phyloP scores from a whole-genome alignment of 768 basidiomycete species.

The Phylloporus sp. region DNA sequence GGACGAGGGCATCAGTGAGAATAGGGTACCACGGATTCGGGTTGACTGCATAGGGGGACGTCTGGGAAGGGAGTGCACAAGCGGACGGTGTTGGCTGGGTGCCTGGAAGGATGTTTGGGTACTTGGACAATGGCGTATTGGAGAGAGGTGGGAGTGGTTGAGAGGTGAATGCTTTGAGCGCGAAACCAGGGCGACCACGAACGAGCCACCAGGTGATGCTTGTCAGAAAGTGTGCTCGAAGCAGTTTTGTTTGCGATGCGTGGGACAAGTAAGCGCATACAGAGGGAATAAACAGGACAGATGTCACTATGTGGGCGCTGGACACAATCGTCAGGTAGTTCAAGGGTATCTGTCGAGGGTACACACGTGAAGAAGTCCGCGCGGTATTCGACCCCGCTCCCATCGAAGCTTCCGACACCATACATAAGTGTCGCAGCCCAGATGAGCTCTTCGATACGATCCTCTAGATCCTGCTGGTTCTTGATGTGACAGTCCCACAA shows the following conservation, averaged over 20 bases:
- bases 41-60: conserved; percentile 33
- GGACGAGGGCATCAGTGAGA: conserved; percentile 47
- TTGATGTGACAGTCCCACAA: conserved; percentile 44
- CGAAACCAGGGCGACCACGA: conserved; percentile 50
- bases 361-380: conserved; percentile 68
- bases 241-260: conserved; percentile 49
- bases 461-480: conserved; percentile 37
- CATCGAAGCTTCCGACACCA: conserved; percentile 53
- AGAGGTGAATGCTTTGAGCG: conserved; percentile 48
- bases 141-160: conserved; percentile 23
- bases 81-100: conserved; percentile 15
- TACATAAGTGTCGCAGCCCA: conserved; percentile 60
- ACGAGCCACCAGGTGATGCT: conserved; percentile 53
- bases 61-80: conserved; percentile 28
- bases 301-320: conserved; percentile 71
- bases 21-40: conserved; percentile 62
- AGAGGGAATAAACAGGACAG: conserved; percentile 57
- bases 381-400: conserved; percentile 37
- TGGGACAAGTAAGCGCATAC: conserved; percentile 50
- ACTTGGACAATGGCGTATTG: conserved; percentile 15
- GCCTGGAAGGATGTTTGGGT: conserved; percentile 24
- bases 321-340: conserved; percentile 1
- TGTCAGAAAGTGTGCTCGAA: conserved; percentile 56
- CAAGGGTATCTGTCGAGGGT: neutral
- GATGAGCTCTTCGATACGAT: conserved; percentile 58